These are phyloP conservation scores for Chrysoporthe cubensis DNA, from an alignment of 2,329 filamentous ascomycete species.

Conservation along the genomic window DNA sequence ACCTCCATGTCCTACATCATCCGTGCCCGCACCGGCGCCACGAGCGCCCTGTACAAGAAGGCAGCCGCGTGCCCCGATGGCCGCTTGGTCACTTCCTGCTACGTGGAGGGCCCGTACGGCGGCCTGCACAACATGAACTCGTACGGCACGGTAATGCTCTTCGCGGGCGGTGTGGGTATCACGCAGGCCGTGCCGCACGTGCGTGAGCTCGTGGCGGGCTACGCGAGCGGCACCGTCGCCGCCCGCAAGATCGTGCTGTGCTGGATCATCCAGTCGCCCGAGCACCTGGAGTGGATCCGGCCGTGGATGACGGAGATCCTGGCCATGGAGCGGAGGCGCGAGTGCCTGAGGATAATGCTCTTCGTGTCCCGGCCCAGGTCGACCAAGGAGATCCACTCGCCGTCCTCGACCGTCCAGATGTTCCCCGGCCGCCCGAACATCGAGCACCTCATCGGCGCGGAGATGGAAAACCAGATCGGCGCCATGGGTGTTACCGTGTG, in stretches of 20 bases:
- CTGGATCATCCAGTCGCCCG: conserved; percentile 79
- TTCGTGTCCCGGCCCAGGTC: conserved; percentile 76
- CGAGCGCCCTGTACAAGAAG: conserved; percentile 68
- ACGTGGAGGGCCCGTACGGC: conserved; percentile 78
- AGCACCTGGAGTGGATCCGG: conserved; percentile 82
- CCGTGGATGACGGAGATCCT: conserved; percentile 84
- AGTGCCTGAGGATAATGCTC: conserved; percentile 75
- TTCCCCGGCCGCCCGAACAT: conserved; percentile 80
- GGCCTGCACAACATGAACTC: conserved; percentile 72
- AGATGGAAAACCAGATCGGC: conserved; percentile 75
- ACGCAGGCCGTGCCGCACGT: conserved; percentile 80
- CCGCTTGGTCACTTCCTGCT: conserved; percentile 64
- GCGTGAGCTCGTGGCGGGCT: conserved; percentile 71
- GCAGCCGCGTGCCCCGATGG: conserved; percentile 65
- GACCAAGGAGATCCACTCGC: conserved; percentile 80
- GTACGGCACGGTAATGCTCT: conserved; percentile 78
- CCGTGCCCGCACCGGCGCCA: conserved; percentile 75
- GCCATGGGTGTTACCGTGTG: conserved; percentile 76
- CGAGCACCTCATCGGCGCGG: conserved; percentile 70
- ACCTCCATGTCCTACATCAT: conserved; percentile 73
- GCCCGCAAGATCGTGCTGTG: conserved; percentile 74
- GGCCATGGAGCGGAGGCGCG: conserved; percentile 73
- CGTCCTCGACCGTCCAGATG: conserved; percentile 79
- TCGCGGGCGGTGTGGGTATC: conserved; percentile 80
- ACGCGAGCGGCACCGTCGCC: conserved; percentile 69